phyloP scores from a whole-genome alignment of 129 eudicot genomes.

The Artemisia annua region DNA sequence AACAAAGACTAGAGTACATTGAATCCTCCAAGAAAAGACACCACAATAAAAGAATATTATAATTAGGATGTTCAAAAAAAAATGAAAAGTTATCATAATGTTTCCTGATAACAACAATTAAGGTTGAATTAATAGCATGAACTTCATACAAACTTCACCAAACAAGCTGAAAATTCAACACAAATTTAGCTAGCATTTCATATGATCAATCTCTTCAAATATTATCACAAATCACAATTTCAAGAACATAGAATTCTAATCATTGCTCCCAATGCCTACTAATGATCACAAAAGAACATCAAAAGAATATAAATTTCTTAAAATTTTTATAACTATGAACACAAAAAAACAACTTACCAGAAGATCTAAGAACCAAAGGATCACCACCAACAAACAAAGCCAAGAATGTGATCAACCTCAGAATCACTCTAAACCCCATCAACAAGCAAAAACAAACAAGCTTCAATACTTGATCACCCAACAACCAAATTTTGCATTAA shows the following conservation, averaged over 20 bases:
- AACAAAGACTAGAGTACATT: constrained; percentile 11
- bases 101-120: constrained; percentile 6
- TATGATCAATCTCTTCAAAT: constrained; percentile 16
- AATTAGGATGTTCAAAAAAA: background rate
- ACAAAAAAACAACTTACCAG: constrained; percentile 54
- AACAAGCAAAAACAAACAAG: constrained; percentile 18
- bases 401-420: constrained; percentile 40
- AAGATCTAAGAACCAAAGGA: constrained; percentile 50
- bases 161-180: constrained; percentile 9
- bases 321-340: background rate
- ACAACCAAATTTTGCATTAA: constrained; percentile 25
- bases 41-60: background rate
- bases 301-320: constrained; percentile 10
- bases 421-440: constrained; percentile 55
- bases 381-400: constrained; percentile 39
- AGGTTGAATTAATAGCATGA: constrained; percentile 13
- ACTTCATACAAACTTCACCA: background rate
- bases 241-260: constrained; percentile 19
- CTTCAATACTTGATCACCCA: constrained; percentile 32
- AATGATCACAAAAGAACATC: background rate
- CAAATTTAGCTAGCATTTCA: constrained; percentile 5
- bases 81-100: background rate
- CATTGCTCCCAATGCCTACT: constrained; percentile 4
- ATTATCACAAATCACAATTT: constrained; percentile 15
- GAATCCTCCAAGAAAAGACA: background rate